Evolutionary conservation across 352 stramenopile species (phyloP).

Genomic region (Saprolegnia parasitica): DNA sequence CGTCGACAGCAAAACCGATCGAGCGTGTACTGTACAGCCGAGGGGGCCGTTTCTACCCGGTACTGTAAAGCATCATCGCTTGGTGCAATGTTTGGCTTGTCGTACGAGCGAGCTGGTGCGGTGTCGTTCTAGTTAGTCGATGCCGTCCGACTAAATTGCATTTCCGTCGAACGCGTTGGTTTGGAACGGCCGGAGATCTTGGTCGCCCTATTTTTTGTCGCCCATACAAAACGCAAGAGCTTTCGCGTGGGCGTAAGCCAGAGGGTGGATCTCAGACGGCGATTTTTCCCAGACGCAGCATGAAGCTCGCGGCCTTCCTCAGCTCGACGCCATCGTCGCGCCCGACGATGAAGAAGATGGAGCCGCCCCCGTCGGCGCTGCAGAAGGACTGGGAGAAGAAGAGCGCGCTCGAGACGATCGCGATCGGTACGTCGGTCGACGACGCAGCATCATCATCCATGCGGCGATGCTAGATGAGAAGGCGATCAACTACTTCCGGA

Average conservation of each 20-base stretch:
- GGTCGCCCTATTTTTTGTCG: background rate
- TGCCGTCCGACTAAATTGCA: too few relatives aligned
- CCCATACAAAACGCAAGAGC: background rate
- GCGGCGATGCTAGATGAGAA: constrained; percentile 21
- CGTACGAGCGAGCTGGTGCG: too few relatives aligned
- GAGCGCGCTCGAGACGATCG: constrained; percentile 17
- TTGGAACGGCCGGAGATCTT: constrained; percentile 3
- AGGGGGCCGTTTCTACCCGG: too few relatives aligned
- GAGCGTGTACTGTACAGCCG: too few relatives aligned
- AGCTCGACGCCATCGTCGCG: constrained; percentile 19
- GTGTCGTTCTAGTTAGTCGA: too few relatives aligned
- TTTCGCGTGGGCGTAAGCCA: background rate
- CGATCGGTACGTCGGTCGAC: constrained; percentile 20
- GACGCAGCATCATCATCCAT: background rate
- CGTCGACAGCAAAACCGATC: too few relatives aligned
- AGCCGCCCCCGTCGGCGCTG: constrained; percentile 10
- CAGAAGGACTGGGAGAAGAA: constrained; percentile 24
- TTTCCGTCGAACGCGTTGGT: background rate
- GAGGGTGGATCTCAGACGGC: constrained; percentile 6
- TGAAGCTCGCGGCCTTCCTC: constrained; percentile 28
- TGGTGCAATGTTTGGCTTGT: too few relatives aligned
- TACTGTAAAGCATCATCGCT: too few relatives aligned
- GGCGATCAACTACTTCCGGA: constrained; percentile 27
- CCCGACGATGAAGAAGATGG: constrained; percentile 8
- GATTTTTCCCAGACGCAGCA: constrained; percentile 11